These are phyloP conservation scores for Melastoma malabathricum DNA, from an alignment of 345 rosid species.

Conservation along the genomic window DNA sequence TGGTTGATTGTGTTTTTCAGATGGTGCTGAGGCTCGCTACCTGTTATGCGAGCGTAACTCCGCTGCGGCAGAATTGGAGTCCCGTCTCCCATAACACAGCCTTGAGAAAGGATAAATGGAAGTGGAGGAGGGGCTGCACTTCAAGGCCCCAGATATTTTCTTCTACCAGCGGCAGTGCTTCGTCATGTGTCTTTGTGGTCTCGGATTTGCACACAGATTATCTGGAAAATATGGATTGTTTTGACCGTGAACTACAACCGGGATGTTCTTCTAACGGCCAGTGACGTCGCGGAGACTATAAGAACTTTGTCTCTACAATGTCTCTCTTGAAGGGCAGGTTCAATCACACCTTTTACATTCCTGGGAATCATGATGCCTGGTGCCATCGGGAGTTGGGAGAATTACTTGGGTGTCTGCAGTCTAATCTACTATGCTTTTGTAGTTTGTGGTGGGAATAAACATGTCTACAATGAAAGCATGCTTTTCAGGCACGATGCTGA, in stretches of 20 bases:
- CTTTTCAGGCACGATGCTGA: background rate
- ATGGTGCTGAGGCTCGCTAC: slow-evolving; percentile 11
- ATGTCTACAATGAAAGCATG: too few species aligned
- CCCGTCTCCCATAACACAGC: slow-evolving; percentile 1
- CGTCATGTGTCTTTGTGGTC: slow-evolving; percentile 34
- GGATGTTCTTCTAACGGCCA: slow-evolving; percentile 46
- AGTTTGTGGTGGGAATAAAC: too few species aligned
- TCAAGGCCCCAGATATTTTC: slow-evolving; percentile 19
- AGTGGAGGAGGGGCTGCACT: slow-evolving; percentile 8
- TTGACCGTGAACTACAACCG: slow-evolving; percentile 18
- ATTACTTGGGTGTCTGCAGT: slow-evolving; percentile 19
- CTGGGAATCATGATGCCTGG: slow-evolving; percentile 65
- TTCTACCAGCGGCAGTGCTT: slow-evolving; percentile 9
- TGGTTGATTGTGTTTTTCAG: background rate
- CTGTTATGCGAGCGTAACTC: slow-evolving; percentile 18
- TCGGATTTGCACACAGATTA: slow-evolving; percentile 60
- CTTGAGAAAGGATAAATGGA: slow-evolving; percentile 5
- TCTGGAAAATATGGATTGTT: slow-evolving; percentile 43
- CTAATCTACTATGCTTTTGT: background rate
- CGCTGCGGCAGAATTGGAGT: background rate
- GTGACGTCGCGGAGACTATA: slow-evolving; percentile 53
- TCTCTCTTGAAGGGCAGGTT: slow-evolving; percentile 45
- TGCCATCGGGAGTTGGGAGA: slow-evolving; percentile 29
- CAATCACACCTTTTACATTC: slow-evolving; percentile 35
- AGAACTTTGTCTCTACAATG: slow-evolving; percentile 37